phyloP scores from a whole-genome alignment of 1,284 basidiomycete species.

The Afroboletus lepidellus region DNA sequence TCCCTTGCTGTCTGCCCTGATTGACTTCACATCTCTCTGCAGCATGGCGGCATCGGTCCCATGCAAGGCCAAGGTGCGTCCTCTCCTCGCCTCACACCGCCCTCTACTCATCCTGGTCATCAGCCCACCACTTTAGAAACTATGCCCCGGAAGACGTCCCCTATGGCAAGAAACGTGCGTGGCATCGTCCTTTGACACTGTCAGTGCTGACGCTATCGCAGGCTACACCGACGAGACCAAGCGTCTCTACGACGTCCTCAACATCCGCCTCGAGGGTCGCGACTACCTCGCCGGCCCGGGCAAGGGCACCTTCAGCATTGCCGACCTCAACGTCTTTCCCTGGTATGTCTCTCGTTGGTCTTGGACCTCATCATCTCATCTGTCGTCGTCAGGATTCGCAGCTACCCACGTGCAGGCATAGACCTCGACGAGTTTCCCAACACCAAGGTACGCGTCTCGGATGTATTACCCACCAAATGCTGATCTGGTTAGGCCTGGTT shows the following conservation, averaged over 20 bases:
- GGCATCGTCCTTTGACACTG: not conserved
- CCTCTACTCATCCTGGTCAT: not conserved
- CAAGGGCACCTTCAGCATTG: conserved; percentile 47
- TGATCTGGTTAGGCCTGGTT: conserved; percentile 30
- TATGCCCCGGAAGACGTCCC: conserved; percentile 42
- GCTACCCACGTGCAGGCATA: conserved; percentile 37
- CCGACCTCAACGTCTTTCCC: conserved; percentile 39
- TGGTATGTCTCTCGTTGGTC: conserved; percentile 27
- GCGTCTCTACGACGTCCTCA: conserved; percentile 53
- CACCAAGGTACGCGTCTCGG: conserved; percentile 31
- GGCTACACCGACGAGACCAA: conserved; percentile 53
- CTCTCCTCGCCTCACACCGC: not conserved
- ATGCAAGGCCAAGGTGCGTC: conserved; percentile 46
- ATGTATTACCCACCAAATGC: not conserved
- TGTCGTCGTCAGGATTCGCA: conserved; percentile 40
- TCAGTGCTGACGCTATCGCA: conserved; percentile 11
- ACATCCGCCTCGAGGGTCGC: conserved; percentile 43
- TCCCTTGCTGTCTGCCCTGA: not conserved
- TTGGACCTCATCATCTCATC: conserved; percentile 2
- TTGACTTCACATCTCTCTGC: not conserved
- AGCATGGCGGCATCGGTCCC: conserved; percentile 42
- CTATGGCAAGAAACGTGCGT: conserved; percentile 37
- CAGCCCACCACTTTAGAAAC: conserved; percentile 38
- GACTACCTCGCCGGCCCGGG: conserved; percentile 53
- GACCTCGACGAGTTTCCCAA: conserved; percentile 42